Evolutionary conservation across 2,329 filamentous ascomycete species (phyloP).

Genomic region (Tolypocladium guangdongense): DNA sequence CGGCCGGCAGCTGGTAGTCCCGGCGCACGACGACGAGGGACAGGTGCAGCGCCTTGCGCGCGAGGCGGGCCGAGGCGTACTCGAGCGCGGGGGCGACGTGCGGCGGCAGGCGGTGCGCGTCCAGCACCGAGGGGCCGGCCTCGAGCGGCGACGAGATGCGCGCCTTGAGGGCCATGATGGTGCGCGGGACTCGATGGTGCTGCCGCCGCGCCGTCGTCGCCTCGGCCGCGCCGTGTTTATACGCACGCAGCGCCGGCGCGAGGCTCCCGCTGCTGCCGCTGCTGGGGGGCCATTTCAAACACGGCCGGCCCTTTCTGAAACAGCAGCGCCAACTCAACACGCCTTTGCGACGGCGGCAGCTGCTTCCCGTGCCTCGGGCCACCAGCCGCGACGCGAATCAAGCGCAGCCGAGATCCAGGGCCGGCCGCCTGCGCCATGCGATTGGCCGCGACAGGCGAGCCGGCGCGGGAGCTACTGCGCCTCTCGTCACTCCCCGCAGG

Average conservation of each 20-base stretch:
- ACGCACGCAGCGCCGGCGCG: too few relatives aligned
- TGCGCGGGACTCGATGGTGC: not conserved
- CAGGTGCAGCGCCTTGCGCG: slow-evolving; percentile 43
- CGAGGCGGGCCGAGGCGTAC: slow-evolving; percentile 44
- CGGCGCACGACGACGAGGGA: slow-evolving; percentile 47
- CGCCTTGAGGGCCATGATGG: slow-evolving; percentile 37
- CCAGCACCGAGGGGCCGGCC: slow-evolving; percentile 48
- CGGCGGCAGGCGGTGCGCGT: slow-evolving; percentile 46
- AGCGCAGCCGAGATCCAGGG: too few relatives aligned
- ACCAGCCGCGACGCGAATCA: not conserved
- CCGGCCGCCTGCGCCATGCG: too few relatives aligned
- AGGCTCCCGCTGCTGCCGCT: too few relatives aligned
- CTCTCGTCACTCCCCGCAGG: not conserved
- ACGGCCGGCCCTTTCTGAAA: not conserved
- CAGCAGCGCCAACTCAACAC: not conserved
- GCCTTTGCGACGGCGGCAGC: not conserved
- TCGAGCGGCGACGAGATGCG: slow-evolving; percentile 53
- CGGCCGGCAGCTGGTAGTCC: slow-evolving; percentile 42
- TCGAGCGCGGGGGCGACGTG: slow-evolving; percentile 44
- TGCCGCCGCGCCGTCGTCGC: too few relatives aligned
- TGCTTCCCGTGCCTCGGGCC: too few relatives aligned
- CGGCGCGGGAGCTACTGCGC: not conserved
- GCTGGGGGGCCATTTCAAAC: too few relatives aligned
- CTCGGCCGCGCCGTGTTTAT: too few relatives aligned
- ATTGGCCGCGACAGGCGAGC: not conserved